phyloP scores from a whole-genome alignment of 345 rosid genomes.

The Eucalyptus coolabah region DNA sequence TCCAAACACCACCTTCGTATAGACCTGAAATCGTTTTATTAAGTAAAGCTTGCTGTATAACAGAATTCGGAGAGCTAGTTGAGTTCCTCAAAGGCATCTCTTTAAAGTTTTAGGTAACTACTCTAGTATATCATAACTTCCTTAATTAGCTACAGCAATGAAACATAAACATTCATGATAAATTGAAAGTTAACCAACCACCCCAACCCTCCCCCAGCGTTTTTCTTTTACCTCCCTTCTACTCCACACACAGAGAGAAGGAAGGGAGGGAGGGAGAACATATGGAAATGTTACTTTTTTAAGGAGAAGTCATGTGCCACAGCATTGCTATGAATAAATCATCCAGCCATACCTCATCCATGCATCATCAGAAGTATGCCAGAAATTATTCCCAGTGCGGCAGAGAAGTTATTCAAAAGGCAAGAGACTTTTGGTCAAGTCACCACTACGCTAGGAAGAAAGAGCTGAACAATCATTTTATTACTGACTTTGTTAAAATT shows the following conservation, averaged over 20 bases:
- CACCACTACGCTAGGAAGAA: background rate
- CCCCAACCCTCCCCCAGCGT: background rate
- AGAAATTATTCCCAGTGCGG: background rate
- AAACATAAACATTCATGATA: background rate
- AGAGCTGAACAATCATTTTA: background rate
- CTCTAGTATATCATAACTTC: background rate
- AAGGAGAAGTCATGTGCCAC: background rate
- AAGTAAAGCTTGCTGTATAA: background rate
- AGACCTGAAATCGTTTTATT: conserved; percentile 28
- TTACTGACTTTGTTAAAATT: background rate
- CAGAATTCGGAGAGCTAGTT: background rate
- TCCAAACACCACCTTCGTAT: conserved; percentile 72
- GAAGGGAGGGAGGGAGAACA: background rate
- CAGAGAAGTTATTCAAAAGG: background rate
- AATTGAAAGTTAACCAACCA: background rate
- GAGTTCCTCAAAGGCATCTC: background rate
- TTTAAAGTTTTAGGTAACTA: background rate
- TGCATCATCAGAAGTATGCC: background rate
- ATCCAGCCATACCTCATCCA: background rate
- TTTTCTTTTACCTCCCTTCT: background rate
- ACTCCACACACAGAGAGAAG: background rate
- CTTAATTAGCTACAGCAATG: background rate
- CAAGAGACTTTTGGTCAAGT: background rate
- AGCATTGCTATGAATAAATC: background rate
- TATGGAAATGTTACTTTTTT: background rate